Evolutionary conservation across 1,284 basidiomycete genomes (phyloP), one percentile per base, ranked within the genome.

Genomic region (Moesziomyces sp.): DNA sequence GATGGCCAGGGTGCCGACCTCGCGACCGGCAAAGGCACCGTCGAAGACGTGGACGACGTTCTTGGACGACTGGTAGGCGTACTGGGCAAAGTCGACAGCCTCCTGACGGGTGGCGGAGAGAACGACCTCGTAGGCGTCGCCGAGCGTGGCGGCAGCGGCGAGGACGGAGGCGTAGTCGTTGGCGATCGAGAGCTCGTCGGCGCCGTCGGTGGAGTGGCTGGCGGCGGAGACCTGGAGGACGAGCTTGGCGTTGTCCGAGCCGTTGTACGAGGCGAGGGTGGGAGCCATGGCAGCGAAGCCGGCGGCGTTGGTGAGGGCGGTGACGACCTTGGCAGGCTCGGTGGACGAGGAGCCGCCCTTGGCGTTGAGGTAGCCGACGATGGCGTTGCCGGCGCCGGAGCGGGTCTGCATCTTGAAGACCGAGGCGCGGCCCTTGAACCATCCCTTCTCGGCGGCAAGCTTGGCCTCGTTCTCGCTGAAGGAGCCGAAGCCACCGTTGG

Each of bases 351-450:
- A 74, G 24, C 71, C 70, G 11, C 55, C 61, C 51, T 71, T 72
- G 55, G 65, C 70, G 43, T 76, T 58, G 30, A 84, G 64, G 66
- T 80, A 84, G 53, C 82, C 82, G 13, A 76, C 68, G 58, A 84
- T 77, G 55, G 82, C 79, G 52, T 58, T 75, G 45, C 74, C 81
- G 23, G 82, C 99, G 43, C 96, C 97, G 4, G 94, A 58, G 30
- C 82, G 79, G 44, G 81, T 81, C 76, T 84, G 82, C 80, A 84
- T 79, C 60, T 74, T 60, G 60, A 78, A 78, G 54, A 84, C 82
- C 51, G 72, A 64, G 49, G 80, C 70, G 10, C 73, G 68, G 23
- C 75, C 73, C 19, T 63, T 57, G 57, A 63, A 68, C 70, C 64
- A 72, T 33, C 74, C 74, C 49, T 74, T 55, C 35, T 50, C 35